A percentile compares a stretch with the other conserved stretches of the same genome.
These are phyloP conservation scores for Rubus parviflorus DNA, from an alignment of 306 rosid genomes.

Conservation along the genomic window DNA sequence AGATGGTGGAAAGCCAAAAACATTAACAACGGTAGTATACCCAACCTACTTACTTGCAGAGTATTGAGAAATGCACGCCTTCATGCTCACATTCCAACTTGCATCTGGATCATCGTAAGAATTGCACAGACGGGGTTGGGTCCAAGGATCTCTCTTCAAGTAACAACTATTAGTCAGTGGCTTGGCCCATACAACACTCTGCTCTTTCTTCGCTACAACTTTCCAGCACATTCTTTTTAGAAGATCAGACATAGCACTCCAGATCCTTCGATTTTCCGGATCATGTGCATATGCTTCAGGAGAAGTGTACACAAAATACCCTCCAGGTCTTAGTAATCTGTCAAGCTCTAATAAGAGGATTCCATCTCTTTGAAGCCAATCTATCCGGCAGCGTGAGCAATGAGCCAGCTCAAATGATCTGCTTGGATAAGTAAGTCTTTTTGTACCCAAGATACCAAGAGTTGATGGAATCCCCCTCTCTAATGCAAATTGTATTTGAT, in stretches of 20 bases:
- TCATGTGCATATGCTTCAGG: conserved; percentile 67
- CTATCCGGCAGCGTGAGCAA: conserved; percentile 67
- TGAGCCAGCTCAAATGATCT: conserved; percentile 63
- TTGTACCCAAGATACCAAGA: conserved; percentile 65
- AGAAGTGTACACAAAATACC: conserved; percentile 60
- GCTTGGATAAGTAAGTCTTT: conserved; percentile 66
- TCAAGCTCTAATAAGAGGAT: conserved; percentile 57
- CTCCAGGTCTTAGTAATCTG: conserved; percentile 62
- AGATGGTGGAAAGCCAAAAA: conserved; percentile 3
- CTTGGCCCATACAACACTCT: conserved; percentile 62
- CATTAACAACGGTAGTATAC: not conserved
- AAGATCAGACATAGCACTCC: conserved; percentile 52
- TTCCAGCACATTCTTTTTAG: conserved; percentile 58
- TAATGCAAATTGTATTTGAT: conserved; percentile 67
- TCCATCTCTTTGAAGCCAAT: conserved; percentile 67
- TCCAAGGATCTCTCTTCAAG: conserved; percentile 44
- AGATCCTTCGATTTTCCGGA: conserved; percentile 48
- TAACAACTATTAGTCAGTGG: conserved; percentile 56
- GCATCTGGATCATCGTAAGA: conserved; percentile 45
- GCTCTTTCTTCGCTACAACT: conserved; percentile 50
- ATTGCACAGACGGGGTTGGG: conserved; percentile 45
- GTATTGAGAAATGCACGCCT: conserved; percentile 51
- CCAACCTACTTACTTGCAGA: conserved; percentile 46
- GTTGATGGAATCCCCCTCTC: conserved; percentile 70
- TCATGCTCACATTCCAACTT: conserved; percentile 60